These are phyloP conservation scores for Papiliotrema flavescens DNA, from an alignment of 1,284 basidiomycete species.

Conservation along the genomic window DNA sequence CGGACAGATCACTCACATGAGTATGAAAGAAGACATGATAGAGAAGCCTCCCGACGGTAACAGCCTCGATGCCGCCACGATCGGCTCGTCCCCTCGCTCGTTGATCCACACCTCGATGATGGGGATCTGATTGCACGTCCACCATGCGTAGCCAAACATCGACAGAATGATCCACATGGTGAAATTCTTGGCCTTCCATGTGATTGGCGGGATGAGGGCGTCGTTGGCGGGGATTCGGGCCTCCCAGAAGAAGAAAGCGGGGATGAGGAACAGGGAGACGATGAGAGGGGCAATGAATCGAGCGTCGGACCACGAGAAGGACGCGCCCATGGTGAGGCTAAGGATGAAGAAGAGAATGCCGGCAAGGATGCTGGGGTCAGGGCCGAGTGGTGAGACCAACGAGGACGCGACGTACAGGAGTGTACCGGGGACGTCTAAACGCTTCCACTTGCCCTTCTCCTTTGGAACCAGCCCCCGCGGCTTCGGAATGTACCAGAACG, in stretches of 20 bases:
- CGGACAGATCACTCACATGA: slow-evolving; percentile 7
- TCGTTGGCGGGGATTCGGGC: slow-evolving; percentile 13
- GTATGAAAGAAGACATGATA: slow-evolving; percentile 4
- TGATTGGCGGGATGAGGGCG: slow-evolving; percentile 29
- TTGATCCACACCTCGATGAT: slow-evolving; percentile 13
- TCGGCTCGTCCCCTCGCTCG: slow-evolving; percentile 11
- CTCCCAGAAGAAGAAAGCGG: slow-evolving; percentile 36
- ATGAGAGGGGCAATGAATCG: slow-evolving; percentile 26
- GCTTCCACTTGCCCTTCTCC: slow-evolving; percentile 13
- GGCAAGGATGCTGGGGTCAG: neutral
- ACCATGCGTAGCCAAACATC: slow-evolving; percentile 26
- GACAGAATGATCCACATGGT: slow-evolving; percentile 25
- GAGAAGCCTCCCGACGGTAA: slow-evolving; percentile 2
- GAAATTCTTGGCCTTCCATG: slow-evolving; percentile 36
- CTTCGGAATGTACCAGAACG: slow-evolving; percentile 13
- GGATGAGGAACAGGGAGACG: slow-evolving; percentile 14
- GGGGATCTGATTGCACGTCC: slow-evolving; percentile 14
- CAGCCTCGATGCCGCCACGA: slow-evolving; percentile 15
- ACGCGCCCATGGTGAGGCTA: slow-evolving; percentile 26
- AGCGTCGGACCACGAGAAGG: slow-evolving; percentile 21
- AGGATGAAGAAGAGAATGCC: slow-evolving; percentile 25
- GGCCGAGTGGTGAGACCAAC: too few relatives aligned
- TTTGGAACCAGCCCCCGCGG: slow-evolving; percentile 1
- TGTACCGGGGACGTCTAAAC: slow-evolving; percentile 12
- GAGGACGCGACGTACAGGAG: slow-evolving; percentile 13